Conservation (phyloP, 2,329 filamentous ascomycete genomes). For the Sclerotinia sclerotiorum region DNA sequence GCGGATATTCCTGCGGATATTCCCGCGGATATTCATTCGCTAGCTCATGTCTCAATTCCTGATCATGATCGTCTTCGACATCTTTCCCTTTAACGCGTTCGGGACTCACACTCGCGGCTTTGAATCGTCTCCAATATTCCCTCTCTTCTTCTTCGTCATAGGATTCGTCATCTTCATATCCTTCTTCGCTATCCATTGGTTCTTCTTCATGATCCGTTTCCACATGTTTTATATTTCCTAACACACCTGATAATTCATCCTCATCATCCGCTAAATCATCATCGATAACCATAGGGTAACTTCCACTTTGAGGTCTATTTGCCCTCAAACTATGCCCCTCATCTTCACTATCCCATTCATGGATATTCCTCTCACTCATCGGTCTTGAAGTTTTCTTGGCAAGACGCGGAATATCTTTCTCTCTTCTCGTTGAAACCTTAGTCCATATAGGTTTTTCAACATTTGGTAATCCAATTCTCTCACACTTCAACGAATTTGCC, state of each 20-base stretch:
- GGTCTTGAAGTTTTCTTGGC: neutral
- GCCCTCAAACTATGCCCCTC: neutral
- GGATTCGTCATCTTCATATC: conserved; percentile 12
- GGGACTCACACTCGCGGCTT: neutral
- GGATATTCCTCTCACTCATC: neutral
- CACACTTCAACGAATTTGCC: conserved; percentile 70
- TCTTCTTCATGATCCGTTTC: neutral
- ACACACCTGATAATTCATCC: conserved; percentile 10
- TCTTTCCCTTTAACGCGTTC: neutral
- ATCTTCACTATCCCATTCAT: conserved; percentile 10
- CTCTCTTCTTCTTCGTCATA: conserved; percentile 16
- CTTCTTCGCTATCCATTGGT: neutral
- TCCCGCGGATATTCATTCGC: neutral
- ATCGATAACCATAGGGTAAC: conserved; percentile 1
- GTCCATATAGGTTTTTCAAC: conserved; percentile 43
- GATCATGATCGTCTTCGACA: neutral
- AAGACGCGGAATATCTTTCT: neutral
- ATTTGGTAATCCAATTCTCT: conserved; percentile 69
- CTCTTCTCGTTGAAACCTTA: neutral
- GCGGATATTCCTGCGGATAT: neutral
- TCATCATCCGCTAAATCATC: conserved; percentile 13
- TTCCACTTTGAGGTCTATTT: conserved; percentile 3
- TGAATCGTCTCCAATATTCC: neutral
- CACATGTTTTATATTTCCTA: neutral
- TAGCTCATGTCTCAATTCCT: neutral